Base-by-base conservation (phyloP, 306 rosid genomes). In the Ceratonia siliqua region DNA sequence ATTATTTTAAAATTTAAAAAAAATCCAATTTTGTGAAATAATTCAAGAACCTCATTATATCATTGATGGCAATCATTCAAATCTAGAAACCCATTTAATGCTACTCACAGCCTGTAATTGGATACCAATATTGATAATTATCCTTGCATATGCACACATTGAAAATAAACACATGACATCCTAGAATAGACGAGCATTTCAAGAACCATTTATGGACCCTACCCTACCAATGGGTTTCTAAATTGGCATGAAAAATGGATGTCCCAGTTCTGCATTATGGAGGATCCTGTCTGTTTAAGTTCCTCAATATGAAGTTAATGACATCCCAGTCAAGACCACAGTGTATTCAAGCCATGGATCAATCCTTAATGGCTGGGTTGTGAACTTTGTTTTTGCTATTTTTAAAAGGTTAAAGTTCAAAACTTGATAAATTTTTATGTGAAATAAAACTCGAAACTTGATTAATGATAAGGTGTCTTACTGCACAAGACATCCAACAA, bases 321-420 rank as follows among this genome's bases (percentile, higher is more conserved):
- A 89, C 89, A 76, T 62, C 89, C 96, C 98, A 92, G 76, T 75
- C 78, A 65, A 90, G 90, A 11, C 94, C 94, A 20, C 92, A 92
- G 63, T 92, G n/a, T n/a, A 92, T 57, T 87, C 94, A 81, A 90
- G 98, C 98, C 98, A 92, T 61, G 85, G 64, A 30, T 88, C 72
- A 21, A 92, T 85, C 85, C 98, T 81, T 24, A 88, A 46, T 74
- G n/a, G n/a, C n/a, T n/a, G n/a, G n/a, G n/a, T n/a, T n/a, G n/a
- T n/a, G n/a, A n/a, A n/a, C n/a, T n/a, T n/a, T n/a, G n/a, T n/a
- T n/a, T n/a, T n/a, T n/a, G n/a, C n/a, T n/a, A n/a, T n/a, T n/a
- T n/a, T n/a, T n/a, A n/a, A n/a, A n/a, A n/a, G n/a, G n/a, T n/a
- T n/a, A n/a, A n/a, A n/a, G n/a, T n/a, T n/a, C n/a, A n/a, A n/a